These are phyloP conservation scores for Pleurotus giganteus DNA, from an alignment of 768 basidiomycete genomes.

Conservation along the genomic window DNA sequence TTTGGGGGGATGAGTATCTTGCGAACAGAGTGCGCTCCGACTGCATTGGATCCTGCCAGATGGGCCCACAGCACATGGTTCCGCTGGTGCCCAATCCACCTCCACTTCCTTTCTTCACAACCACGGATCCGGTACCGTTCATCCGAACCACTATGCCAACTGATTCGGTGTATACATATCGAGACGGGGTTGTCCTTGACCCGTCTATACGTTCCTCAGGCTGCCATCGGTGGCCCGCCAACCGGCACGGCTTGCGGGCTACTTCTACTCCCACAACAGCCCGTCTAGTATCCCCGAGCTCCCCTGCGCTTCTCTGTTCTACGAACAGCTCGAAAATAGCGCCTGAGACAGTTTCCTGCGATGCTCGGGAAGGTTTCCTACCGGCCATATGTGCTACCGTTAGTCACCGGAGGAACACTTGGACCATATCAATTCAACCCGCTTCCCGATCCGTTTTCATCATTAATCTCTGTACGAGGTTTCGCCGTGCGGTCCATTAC, in stretches of 20 bases:
- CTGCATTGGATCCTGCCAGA: neutral
- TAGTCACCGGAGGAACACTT: constrained; percentile 7
- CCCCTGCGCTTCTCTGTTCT: neutral
- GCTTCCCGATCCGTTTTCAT: neutral
- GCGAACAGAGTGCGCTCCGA: neutral
- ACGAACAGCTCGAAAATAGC: neutral
- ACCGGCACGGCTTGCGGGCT: neutral
- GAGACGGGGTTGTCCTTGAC: neutral
- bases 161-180: neutral
- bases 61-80: neutral
- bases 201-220: neutral
- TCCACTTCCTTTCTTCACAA: neutral
- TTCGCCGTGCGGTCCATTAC: constrained; percentile 1
- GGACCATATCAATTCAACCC: neutral
- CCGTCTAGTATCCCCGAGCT: neutral
- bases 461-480: constrained; percentile 2
- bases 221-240: neutral
- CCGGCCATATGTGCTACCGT: constrained; percentile 9
- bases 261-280: constrained; percentile 1
- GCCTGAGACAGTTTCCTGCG: neutral
- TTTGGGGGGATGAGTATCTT: too few relatives aligned
- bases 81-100: neutral
- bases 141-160: constrained; percentile 7
- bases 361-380: neutral
- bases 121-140: constrained; percentile 4